Conservation (phyloP, 495 filamentous ascomycete species). For the Patellaria atrata region DNA sequence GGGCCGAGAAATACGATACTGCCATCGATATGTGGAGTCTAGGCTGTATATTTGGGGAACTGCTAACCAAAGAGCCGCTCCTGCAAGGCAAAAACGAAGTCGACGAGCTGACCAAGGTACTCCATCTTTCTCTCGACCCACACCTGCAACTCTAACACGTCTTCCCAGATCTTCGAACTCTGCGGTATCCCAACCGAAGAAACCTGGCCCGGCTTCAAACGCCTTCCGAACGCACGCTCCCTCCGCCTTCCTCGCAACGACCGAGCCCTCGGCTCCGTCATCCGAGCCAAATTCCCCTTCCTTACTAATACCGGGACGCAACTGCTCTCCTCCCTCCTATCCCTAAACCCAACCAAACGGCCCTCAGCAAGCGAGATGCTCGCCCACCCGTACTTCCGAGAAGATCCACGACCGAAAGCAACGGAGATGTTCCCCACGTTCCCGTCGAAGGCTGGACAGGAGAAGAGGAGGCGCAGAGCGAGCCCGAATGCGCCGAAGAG, state of each 20-base stretch:
- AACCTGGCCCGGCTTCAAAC: conserved; percentile 74
- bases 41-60: conserved; percentile 91
- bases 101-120: conserved; percentile 55
- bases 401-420: conserved; percentile 77
- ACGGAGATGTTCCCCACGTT: conserved; percentile 55
- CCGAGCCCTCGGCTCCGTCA: conserved; percentile 26
- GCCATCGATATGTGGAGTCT: conserved; percentile 92
- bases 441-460: conserved; percentile 86
- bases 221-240: conserved; percentile 76
- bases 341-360: conserved; percentile 57
- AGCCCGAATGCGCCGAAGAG: conserved; percentile 80
- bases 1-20: conserved; percentile 56
- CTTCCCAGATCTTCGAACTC: conserved; percentile 60
- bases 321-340: conserved; percentile 54
- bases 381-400: conserved; percentile 69
- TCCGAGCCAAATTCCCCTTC: conserved; percentile 66
- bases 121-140: conserved; percentile 8
- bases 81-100: conserved; percentile 92
- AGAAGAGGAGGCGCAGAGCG: conserved; percentile 55
- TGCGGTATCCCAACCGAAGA: conserved; percentile 81
- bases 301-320: conserved; percentile 60
- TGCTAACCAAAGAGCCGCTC: conserved; percentile 68
- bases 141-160: background rate
- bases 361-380: conserved; percentile 60
- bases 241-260: conserved; percentile 53